Evolutionary conservation across 768 basidiomycete genomes (phyloP), one percentile per base, ranked within the genome.

Genomic region (Serpula lacrymans): DNA sequence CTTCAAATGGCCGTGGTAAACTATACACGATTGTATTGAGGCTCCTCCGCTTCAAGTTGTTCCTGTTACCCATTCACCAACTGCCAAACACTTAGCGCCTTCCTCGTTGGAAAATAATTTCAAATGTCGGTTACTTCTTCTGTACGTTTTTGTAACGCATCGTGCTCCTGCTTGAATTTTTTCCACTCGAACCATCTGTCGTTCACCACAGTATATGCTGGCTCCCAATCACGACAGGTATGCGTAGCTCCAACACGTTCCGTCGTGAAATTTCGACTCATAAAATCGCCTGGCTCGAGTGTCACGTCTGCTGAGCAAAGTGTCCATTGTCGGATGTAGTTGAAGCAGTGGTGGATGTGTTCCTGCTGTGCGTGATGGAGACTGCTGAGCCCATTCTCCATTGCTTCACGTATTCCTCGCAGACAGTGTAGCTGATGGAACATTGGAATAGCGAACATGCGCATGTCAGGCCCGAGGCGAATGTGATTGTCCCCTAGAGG

Each of bases 241-340:
- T 71, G 69, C 8, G 64, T 65, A 9, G 62, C 64, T 1, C 67
- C 69, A 6, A 51, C 45, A 39, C 68, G 54, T 21, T 67, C 54
- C 24, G 39, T 46, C 12, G 60, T 58, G 39, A 69, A 67, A 46
- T 70, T 59, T 9, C 63, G 48, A 27, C 47, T 48, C 17, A 48
- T 53, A 37, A 70, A 69, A 40, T 69, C 69, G 10, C 60, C 72
- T 0, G 65, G 65, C 34, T 77, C 75, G 24, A 78, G 56, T 1
- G 74, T 75, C 20, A 68, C 54, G 48, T 77, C 74, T 9, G 73
- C 67, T 7, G 58, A 52, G 47, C 76, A 78, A 18, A 77, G 58
- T 0, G 62, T 55, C 55, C 61, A 64, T 49, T 72, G 63, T 12
- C 74, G 59, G 34, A 78, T 52, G 50, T 75, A 76, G 37, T 73